Conservation (phyloP, 176 grass and related monocot species). For the Aegilops tauschii region DNA sequence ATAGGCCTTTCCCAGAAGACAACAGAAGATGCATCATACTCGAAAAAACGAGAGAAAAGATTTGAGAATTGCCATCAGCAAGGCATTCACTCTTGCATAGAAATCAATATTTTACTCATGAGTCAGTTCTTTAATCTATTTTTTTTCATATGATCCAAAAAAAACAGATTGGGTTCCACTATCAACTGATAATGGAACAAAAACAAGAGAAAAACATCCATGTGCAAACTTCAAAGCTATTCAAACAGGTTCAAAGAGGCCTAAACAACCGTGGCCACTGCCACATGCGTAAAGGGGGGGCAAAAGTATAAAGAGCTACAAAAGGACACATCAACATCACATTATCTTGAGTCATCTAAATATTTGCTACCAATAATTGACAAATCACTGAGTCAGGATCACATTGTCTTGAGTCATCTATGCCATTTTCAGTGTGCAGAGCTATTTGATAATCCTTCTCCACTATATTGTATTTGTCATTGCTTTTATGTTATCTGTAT, state of each 20-base stretch:
- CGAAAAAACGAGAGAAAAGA: background rate
- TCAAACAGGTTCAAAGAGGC: no score
- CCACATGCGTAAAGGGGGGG: no score
- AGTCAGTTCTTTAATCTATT: background rate
- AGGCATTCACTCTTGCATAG: background rate
- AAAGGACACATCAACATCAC: no score
- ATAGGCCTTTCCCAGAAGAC: background rate
- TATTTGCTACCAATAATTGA: background rate
- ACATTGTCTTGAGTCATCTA: conserved; percentile 2
- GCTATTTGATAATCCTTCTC: background rate
- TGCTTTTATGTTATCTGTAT: background rate
- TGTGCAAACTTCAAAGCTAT: no score
- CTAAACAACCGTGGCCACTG: no score
- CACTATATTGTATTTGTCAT: background rate
- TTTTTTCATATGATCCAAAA: no score
- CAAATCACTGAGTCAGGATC: background rate
- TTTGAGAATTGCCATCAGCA: background rate
- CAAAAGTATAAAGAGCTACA: no score
- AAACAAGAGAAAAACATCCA: no score
- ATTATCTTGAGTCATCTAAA: background rate
- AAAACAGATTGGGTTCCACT: no score
- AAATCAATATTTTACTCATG: background rate
- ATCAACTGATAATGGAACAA: no score
- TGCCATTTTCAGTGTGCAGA: conserved; percentile 9
- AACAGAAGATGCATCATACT: conserved; percentile 11